phyloP scores from a whole-genome alignment of 2,329 filamentous ascomycete species.

The Talaromyces sp. region DNA sequence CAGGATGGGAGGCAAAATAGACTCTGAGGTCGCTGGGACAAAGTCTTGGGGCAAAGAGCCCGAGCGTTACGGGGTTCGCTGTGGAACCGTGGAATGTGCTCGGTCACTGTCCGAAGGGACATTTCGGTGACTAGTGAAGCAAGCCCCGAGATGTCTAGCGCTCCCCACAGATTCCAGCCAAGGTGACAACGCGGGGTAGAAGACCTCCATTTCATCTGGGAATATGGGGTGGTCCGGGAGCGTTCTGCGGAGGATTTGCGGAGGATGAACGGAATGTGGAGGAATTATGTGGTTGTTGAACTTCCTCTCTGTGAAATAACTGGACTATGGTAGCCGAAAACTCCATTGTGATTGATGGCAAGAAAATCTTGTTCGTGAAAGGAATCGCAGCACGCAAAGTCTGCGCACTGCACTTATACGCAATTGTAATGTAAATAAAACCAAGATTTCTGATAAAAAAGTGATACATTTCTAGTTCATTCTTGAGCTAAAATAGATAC shows the following conservation, averaged over 20 bases:
- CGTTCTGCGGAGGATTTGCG: not conserved
- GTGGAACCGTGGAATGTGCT: not conserved
- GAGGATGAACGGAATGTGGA: not conserved
- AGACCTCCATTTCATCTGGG: not conserved
- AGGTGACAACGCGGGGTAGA: not conserved
- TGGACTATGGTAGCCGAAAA: not conserved
- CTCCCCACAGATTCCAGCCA: conserved; percentile 1
- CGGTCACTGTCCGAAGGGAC: conserved; percentile 3
- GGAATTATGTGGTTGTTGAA: not conserved
- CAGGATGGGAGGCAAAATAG: conserved; percentile 3
- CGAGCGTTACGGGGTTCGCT: not conserved
- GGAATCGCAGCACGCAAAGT: conserved; percentile 9
- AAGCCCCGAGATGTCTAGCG: conserved; percentile 11
- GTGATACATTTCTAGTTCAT: not conserved
- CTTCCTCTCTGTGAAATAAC: not conserved
- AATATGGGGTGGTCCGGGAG: not conserved
- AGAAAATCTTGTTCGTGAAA: not conserved
- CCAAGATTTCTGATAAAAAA: not conserved
- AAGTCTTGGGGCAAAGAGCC: not conserved
- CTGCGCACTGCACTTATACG: conserved; percentile 1
- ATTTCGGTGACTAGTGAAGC: conserved; percentile 6
- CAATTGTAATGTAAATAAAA: not conserved
- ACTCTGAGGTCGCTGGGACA: conserved; percentile 1
- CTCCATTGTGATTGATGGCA: not conserved
- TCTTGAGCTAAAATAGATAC: conserved; percentile 8